Evolutionary conservation across 495 filamentous ascomycete genomes (phyloP), one percentile per base, ranked within the genome.

Genomic region (Pyrenula massariospora): DNA sequence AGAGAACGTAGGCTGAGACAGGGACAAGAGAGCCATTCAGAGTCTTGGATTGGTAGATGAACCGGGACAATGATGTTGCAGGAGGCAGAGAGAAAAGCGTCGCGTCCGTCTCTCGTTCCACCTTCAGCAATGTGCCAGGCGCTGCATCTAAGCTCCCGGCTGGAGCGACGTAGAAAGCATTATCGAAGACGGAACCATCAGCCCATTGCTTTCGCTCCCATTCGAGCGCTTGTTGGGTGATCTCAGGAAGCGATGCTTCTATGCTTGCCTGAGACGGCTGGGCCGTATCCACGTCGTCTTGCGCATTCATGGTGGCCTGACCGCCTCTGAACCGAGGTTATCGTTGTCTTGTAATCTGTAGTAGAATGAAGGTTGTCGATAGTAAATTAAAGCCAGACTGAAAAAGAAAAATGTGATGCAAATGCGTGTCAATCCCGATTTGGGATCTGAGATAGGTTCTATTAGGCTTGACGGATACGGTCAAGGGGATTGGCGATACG

Each of bases 1-100:
- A 75, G 12, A 76, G 72, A 47, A 79, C 62, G 59, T 66, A 78
- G 2, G 66, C 77, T 0, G 77, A 75, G 0, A 68, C 67, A 0
- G 77, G 77, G 12, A 79, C 59, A 0, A 63, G 25, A 19, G 67
- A 68, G 22, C 76, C 75, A 54, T 76, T 73, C 48, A 73, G 55
- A 47, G 61, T 68, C 15, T 62, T 58, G 12, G 70, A 71, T 15
- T 69, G 66, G 60, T 76, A 81, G 1, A 77, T 52, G 60, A 79
- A 65, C 20, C 71, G 69, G 20, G 72, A 77, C 11, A 74, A 54
- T 8, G 69, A 65, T 2, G 66, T 66, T 25, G 58, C 53, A 3
- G 68, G 61, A 3, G 68, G 66, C 31, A 71, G 54, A 24, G 63
- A 60, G 56, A 66, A 70, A 22, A 60, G 54, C 0, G 56, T 54